Evolutionary conservation across 192 early-diverging fungal genomes (phyloP).

Genomic region (Linnemannia hyalina): DNA sequence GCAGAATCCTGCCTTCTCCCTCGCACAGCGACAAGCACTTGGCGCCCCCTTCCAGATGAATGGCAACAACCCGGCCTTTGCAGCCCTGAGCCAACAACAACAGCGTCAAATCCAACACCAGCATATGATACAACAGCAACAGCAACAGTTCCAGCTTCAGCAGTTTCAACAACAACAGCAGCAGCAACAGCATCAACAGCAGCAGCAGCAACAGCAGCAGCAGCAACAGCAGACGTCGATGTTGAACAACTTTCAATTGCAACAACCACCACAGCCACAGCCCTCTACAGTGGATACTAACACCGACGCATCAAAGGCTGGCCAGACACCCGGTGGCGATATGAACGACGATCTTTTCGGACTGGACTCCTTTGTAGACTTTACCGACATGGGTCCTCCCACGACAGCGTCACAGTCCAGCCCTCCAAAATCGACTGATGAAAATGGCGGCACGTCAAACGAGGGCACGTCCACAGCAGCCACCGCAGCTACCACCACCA

Average conservation of each 20-base stretch:
- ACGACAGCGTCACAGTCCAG: neutral
- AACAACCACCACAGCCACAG: conserved; percentile 39
- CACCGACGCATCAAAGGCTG: conserved; percentile 8
- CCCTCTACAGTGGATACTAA: conserved; percentile 3
- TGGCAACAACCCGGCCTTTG: conserved; percentile 33
- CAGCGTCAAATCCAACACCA: conserved; percentile 27
- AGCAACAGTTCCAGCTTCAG: conserved; percentile 16
- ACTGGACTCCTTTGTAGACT: conserved; percentile 50
- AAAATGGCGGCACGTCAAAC: neutral
- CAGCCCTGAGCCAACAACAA: conserved; percentile 37
- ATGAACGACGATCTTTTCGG: conserved; percentile 47
- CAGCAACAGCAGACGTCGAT: conserved; percentile 38
- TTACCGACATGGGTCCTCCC: conserved; percentile 31
- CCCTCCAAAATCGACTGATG: conserved; percentile 13
- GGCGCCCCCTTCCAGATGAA: conserved; percentile 41
- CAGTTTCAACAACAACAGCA: conserved; percentile 32
- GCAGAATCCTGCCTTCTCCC: conserved; percentile 24
- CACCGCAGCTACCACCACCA: neutral
- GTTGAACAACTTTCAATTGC: conserved; percentile 41
- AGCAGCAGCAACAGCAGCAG: conserved; percentile 37
- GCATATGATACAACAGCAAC: conserved; percentile 38
- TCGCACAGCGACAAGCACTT: conserved; percentile 47
- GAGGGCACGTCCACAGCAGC: neutral
- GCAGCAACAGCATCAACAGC: conserved; percentile 31
- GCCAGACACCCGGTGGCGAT: conserved; percentile 11